phyloP scores from a whole-genome alignment of 192 early-diverging fungal species.

The Kappamyces sp. region DNA sequence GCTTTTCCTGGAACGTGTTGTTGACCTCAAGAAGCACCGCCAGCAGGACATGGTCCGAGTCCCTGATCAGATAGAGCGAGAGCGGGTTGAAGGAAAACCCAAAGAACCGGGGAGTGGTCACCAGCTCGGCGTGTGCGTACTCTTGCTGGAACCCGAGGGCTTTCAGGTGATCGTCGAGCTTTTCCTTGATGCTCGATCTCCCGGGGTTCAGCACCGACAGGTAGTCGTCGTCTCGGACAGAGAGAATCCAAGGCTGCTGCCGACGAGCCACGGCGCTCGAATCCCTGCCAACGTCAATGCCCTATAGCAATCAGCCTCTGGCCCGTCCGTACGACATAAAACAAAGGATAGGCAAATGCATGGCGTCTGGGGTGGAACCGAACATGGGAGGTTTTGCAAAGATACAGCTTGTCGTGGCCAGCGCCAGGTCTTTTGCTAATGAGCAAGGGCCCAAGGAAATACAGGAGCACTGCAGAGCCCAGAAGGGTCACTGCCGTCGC shows the following conservation, averaged over 20 bases:
- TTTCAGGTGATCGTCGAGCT: slow-evolving; percentile 5
- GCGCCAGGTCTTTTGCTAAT: slow-evolving; percentile 2
- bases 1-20: slow-evolving; percentile 55
- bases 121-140: slow-evolving; percentile 33
- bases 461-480: too few species aligned
- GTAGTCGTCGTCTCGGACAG: slow-evolving; percentile 27
- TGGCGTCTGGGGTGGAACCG: slow-evolving; percentile 39
- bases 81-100: slow-evolving; percentile 51
- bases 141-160: slow-evolving; percentile 11
- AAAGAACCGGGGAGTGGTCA: slow-evolving; percentile 48
- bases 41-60: neutral
- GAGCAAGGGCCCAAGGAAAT: too few species aligned
- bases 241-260: slow-evolving; percentile 20
- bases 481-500: too few species aligned
- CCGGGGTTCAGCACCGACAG: slow-evolving; percentile 8
- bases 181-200: slow-evolving; percentile 9
- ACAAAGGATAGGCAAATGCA: slow-evolving; percentile 44
- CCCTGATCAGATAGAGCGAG: slow-evolving; percentile 24
- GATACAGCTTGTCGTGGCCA: slow-evolving; percentile 22
- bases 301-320: too few species aligned
- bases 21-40: slow-evolving; percentile 49
- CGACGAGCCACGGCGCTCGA: slow-evolving; percentile 13
- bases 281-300: slow-evolving; percentile 13
- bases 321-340: slow-evolving; percentile 41
- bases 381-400: slow-evolving; percentile 37